Percentiles rank a stretch among this genome's conserved stretches.
These are phyloP conservation scores for Metschnikowia lachancei DNA, from an alignment of 805 yeast genomes.

Conservation along the genomic window DNA sequence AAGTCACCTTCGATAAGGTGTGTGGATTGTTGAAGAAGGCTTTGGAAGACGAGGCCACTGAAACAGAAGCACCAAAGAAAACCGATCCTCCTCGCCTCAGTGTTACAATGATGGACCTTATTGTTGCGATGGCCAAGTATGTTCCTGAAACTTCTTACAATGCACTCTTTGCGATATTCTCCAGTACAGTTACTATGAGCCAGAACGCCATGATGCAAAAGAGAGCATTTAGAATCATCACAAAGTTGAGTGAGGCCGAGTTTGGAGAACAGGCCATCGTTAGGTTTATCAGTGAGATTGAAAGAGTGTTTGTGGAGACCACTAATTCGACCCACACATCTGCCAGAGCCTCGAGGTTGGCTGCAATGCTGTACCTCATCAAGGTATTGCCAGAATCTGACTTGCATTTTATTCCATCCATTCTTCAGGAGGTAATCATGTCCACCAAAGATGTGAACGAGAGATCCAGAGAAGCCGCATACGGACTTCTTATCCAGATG, in stretches of 20 bases:
- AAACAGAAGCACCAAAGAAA: conserved; percentile 33
- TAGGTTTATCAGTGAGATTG: conserved; percentile 55
- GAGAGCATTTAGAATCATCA: conserved; percentile 78
- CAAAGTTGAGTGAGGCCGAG: conserved; percentile 68
- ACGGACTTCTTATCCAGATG: conserved; percentile 71
- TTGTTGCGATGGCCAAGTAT: conserved; percentile 82
- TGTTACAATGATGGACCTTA: conserved; percentile 86
- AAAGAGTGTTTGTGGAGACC: conserved; percentile 56
- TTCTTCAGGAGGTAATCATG: conserved; percentile 83
- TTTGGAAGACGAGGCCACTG: conserved; percentile 45
- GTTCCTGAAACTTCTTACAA: conserved; percentile 68
- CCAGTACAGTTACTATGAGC: conserved; percentile 53
- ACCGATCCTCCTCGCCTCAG: conserved; percentile 50
- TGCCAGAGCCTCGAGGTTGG: conserved; percentile 77
- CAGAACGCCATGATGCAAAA: conserved; percentile 75
- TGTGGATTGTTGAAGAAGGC: conserved; percentile 75
- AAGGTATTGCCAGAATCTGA: conserved; percentile 61
- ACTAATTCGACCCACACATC: conserved; percentile 60
- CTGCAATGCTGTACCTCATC: conserved; percentile 61
- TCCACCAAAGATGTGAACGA: conserved; percentile 92
- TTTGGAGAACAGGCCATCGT: conserved; percentile 55
- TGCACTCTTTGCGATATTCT: conserved; percentile 76
- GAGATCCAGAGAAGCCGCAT: conserved; percentile 81
- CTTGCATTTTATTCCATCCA: conserved; percentile 73
- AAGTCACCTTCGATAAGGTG: conserved; percentile 78